Conservation (phyloP, 352 stramenopile species). For the Phytopythium vexans region DNA sequence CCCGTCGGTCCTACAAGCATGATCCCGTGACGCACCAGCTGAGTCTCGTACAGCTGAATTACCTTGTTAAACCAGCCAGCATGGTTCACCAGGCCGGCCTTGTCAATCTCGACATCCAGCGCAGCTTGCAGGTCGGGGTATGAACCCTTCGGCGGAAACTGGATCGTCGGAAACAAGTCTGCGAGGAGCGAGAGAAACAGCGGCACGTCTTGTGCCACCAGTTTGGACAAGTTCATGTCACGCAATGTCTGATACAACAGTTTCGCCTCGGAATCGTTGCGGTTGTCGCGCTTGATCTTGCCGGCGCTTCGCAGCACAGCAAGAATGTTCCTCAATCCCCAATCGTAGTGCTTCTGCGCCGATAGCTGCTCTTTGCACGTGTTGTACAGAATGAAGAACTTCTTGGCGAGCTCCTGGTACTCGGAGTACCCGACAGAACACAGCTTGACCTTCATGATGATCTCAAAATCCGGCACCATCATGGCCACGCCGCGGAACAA, state of each 20-base stretch:
- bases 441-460: constrained; percentile 96
- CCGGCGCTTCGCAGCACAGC: constrained; percentile 85
- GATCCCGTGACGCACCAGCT: constrained; percentile 97
- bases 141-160: constrained; percentile 90
- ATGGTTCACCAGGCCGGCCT: constrained; percentile 88
- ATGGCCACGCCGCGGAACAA: constrained; percentile 89
- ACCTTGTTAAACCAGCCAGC: constrained; percentile 93
- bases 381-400: constrained; percentile 92
- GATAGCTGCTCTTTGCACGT: constrained; percentile 91
- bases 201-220: constrained; percentile 97
- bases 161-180: constrained; percentile 95
- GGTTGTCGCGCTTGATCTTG: constrained; percentile 90
- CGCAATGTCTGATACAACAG: constrained; percentile 88
- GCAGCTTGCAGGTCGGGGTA: constrained; percentile 94
- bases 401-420: constrained; percentile 89
- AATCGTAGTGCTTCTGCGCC: constrained; percentile 93
- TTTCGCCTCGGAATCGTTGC: constrained; percentile 85
- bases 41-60: constrained; percentile 98
- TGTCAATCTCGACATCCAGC: constrained; percentile 87
- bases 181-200: constrained; percentile 96
- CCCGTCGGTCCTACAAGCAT: constrained; percentile 98
- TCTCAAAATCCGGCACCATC: constrained; percentile 93
- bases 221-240: constrained; percentile 99
- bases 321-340: constrained; percentile 89
- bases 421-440: constrained; percentile 94